phyloP scores from a whole-genome alignment of 2,329 filamentous ascomycete species.

The Blumeriella jaapii region DNA sequence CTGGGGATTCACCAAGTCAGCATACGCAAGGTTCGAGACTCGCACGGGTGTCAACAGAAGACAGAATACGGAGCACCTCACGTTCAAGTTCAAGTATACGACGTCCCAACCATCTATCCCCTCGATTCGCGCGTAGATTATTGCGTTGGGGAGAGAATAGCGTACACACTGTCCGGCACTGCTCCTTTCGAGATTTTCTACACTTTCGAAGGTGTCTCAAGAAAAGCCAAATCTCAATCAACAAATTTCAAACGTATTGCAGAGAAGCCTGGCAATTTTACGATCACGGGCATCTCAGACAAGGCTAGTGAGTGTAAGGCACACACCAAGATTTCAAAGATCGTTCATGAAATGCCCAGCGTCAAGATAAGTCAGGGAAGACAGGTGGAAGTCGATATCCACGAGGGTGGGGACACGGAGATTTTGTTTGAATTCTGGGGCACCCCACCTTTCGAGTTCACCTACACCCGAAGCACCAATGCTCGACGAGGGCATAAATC shows the following conservation, averaged over 20 bases:
- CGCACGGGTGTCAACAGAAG: slow-evolving; percentile 72
- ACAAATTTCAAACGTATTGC: slow-evolving; percentile 89
- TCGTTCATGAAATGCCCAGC: slow-evolving; percentile 83
- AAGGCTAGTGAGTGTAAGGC: slow-evolving; percentile 81
- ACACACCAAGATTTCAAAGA: slow-evolving; percentile 63
- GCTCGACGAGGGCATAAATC: slow-evolving; percentile 65
- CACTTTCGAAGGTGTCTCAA: slow-evolving; percentile 66
- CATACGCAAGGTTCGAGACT: slow-evolving; percentile 82
- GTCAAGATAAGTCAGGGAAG: slow-evolving; percentile 81
- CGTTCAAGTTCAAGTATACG: slow-evolving; percentile 84
- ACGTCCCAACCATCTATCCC: slow-evolving; percentile 82
- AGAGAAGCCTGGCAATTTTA: slow-evolving; percentile 80
- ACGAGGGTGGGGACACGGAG: slow-evolving; percentile 89
- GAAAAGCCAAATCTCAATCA: slow-evolving; percentile 67
- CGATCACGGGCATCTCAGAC: slow-evolving; percentile 78
- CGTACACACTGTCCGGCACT: slow-evolving; percentile 81
- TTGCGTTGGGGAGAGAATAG: slow-evolving; percentile 89
- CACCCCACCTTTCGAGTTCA: slow-evolving; percentile 94
- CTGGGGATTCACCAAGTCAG: slow-evolving; percentile 83
- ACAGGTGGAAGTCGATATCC: slow-evolving; percentile 77
- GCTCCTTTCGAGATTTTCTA: slow-evolving; percentile 91
- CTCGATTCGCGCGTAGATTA: slow-evolving; percentile 78
- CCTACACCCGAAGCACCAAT: slow-evolving; percentile 86
- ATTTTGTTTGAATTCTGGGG: slow-evolving; percentile 94
- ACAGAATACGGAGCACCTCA: slow-evolving; percentile 60